phyloP scores from a whole-genome alignment of 179 eudicot genomes.

The Vitellaria paradoxa region DNA sequence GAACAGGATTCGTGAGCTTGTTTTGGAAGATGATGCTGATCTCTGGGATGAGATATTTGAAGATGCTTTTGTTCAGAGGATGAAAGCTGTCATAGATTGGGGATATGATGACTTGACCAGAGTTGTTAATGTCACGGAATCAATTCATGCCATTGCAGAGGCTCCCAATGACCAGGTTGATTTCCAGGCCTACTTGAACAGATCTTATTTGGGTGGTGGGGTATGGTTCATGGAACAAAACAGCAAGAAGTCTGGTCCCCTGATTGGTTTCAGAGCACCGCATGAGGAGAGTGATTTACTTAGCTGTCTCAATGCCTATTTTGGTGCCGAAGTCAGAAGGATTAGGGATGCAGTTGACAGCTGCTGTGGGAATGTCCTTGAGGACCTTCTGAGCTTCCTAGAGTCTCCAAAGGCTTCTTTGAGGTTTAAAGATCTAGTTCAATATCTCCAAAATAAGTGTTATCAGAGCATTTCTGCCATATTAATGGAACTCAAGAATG shows the following conservation, averaged over 20 bases:
- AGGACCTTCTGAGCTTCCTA: slow-evolving; percentile 74
- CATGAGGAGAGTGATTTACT: slow-evolving; percentile 63
- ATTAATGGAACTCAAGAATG: slow-evolving; percentile 62
- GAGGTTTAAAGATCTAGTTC: slow-evolving; percentile 67
- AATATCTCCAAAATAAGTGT: slow-evolving; percentile 75
- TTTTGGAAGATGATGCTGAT: slow-evolving; percentile 78
- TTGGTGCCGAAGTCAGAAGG: slow-evolving; percentile 75
- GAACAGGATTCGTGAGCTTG: slow-evolving; percentile 91
- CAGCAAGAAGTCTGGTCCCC: slow-evolving; percentile 42
- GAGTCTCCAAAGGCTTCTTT: slow-evolving; percentile 92
- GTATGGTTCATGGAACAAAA: slow-evolving; percentile 84
- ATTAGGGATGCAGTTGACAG: slow-evolving; percentile 89
- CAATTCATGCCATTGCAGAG: slow-evolving; percentile 46
- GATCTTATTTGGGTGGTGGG: slow-evolving; percentile 65
- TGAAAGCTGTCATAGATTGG: slow-evolving; percentile 66
- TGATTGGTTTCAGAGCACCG: slow-evolving; percentile 41
- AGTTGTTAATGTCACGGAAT: slow-evolving; percentile 54
- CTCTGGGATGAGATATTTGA: slow-evolving; percentile 97
- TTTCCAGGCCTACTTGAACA: slow-evolving; percentile 55
- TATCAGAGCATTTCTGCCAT: slow-evolving; percentile 58
- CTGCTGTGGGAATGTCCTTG: slow-evolving; percentile 69
- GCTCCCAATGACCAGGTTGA: slow-evolving; percentile 36
- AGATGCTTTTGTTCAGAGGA: slow-evolving; percentile 80
- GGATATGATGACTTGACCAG: slow-evolving; percentile 51
- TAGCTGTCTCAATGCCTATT: slow-evolving; percentile 79